phyloP scores from a whole-genome alignment of 768 basidiomycete genomes.

The Boletus sp. region DNA sequence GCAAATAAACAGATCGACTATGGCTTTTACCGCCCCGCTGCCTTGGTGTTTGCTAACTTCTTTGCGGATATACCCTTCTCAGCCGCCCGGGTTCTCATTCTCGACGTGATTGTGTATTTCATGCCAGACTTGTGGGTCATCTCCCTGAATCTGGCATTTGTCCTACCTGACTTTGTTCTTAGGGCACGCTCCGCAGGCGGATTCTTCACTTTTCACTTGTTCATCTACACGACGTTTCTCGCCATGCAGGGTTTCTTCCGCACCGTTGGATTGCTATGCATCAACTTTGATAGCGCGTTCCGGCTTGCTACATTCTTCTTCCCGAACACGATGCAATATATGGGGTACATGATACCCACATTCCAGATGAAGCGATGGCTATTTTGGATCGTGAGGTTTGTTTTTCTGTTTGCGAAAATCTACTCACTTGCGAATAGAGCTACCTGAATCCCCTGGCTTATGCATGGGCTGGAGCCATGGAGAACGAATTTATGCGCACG shows the following conservation, averaged over 20 bases:
- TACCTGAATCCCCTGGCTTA: conserved; percentile 80
- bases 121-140: conserved; percentile 48
- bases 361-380: conserved; percentile 75
- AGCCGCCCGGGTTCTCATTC: conserved; percentile 52
- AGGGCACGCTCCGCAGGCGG: conserved; percentile 36
- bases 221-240: conserved; percentile 62
- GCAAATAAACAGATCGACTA: conserved; percentile 64
- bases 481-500: conserved; percentile 80
- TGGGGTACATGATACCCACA: conserved; percentile 67
- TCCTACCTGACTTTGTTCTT: conserved; percentile 1
- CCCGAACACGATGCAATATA: conserved; percentile 71
- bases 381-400: conserved; percentile 70
- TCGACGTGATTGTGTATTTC: conserved; percentile 68
- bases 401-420: not conserved
- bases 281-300: conserved; percentile 52
- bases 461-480: conserved; percentile 74
- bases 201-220: conserved; percentile 61
- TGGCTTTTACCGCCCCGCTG: conserved; percentile 64
- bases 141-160: conserved; percentile 21
- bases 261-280: conserved; percentile 57
- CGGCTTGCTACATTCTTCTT: conserved; percentile 64
- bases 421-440: conserved; percentile 38
- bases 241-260: conserved; percentile 86
- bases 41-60: conserved; percentile 62
- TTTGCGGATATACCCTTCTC: conserved; percentile 70